Percentiles rank a stretch among this genome's conserved stretches.
phyloP scores from a whole-genome alignment of 306 rosid species.

The Cicer cuneatum region DNA sequence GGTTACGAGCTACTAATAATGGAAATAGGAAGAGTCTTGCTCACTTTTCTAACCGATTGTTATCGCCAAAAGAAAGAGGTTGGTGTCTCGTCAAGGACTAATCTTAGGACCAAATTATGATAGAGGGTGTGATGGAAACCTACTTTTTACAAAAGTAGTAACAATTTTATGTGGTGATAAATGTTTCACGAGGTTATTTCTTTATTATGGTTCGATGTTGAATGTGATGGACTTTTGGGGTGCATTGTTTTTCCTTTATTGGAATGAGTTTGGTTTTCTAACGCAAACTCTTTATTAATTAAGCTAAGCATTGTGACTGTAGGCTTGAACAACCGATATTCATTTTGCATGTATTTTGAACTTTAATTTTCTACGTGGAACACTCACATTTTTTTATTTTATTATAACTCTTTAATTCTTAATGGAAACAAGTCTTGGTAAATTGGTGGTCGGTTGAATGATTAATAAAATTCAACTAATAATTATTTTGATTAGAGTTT shows the following conservation, averaged over 20 bases:
- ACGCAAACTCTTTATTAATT: conserved; percentile 47
- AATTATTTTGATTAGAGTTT: too few relatives aligned
- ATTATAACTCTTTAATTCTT: too few relatives aligned
- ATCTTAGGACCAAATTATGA: conserved; percentile 37
- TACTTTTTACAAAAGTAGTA: conserved; percentile 45
- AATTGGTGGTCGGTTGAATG: too few relatives aligned
- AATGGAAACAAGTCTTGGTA: too few relatives aligned
- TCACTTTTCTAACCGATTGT: conserved; percentile 42
- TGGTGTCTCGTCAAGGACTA: conserved; percentile 50
- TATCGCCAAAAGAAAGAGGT: conserved; percentile 42
- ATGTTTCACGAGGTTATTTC: conserved; percentile 40
- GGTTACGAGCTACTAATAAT: conserved; percentile 53
- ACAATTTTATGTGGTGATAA: conserved; percentile 30
- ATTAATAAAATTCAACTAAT: too few relatives aligned
- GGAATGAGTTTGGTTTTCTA: conserved; percentile 30
- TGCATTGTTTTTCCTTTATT: conserved; percentile 41
- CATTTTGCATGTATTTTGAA: background rate
- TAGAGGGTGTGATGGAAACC: conserved; percentile 49
- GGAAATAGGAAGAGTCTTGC: conserved; percentile 49
- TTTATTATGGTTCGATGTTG: conserved; percentile 40
- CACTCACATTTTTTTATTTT: background rate
- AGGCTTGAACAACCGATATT: background rate
- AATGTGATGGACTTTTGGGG: conserved; percentile 48
- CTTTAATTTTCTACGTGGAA: background rate
- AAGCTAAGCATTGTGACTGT: background rate